Conservation (phyloP, 345 rosid species). For the Dovyalis caffra region DNA sequence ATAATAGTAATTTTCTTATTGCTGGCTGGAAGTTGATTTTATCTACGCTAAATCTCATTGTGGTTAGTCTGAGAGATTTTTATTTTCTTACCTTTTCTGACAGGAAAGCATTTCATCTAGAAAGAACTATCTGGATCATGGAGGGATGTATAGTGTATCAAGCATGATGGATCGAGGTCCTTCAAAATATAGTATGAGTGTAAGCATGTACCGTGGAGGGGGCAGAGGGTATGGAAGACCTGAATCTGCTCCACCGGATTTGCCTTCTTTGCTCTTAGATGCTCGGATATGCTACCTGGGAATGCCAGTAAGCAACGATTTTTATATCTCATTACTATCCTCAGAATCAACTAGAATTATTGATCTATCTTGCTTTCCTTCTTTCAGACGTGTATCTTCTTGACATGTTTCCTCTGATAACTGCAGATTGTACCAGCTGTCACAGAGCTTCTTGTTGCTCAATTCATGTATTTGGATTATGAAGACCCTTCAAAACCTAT, state of each 20-base stretch:
- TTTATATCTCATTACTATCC: neutral
- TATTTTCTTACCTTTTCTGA: neutral
- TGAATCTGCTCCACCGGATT: constrained; percentile 75
- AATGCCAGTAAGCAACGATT: constrained; percentile 68
- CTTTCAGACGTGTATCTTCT: constrained; percentile 4
- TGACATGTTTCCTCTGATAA: constrained; percentile 9
- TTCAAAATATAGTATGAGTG: constrained; percentile 67
- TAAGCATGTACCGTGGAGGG: constrained; percentile 74
- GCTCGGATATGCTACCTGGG: constrained; percentile 81
- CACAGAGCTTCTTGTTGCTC: constrained; percentile 81
- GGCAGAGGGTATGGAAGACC: constrained; percentile 58
- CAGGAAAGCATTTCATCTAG: constrained; percentile 84
- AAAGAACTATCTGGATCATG: constrained; percentile 51
- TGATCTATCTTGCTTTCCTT: neutral
- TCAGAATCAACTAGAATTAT: neutral
- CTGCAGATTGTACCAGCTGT: constrained; percentile 87
- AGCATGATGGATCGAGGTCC: constrained; percentile 40
- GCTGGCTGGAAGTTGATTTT: neutral
- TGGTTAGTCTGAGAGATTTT: neutral
- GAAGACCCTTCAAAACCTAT: constrained; percentile 69
- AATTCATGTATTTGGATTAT: constrained; percentile 80
- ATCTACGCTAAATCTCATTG: neutral
- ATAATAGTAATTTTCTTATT: neutral
- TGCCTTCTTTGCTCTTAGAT: constrained; percentile 89
- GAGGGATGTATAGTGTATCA: constrained; percentile 65